Evolutionary conservation across 805 yeast genomes (phyloP), one percentile per base, ranked within the genome.

Genomic region (Ogataea salicorniae): DNA sequence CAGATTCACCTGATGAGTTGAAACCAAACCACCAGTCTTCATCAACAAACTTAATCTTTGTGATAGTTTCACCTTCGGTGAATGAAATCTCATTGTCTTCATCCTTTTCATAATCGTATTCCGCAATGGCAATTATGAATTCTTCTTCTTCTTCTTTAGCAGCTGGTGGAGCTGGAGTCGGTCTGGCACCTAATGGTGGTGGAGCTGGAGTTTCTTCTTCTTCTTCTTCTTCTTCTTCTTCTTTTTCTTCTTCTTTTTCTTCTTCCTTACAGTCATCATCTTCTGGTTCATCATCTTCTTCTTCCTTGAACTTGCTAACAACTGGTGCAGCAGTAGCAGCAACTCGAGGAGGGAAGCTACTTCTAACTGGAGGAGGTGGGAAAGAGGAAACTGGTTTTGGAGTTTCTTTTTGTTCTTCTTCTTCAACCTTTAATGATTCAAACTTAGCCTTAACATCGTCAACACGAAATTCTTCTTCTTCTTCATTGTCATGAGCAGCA

Each of bases 81-180:
- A 87, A 77, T 0, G 74, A 74, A 44, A 87, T 78, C 63, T 87
- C 95, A 57, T 86, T 84, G 46, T 83, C 91, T 58, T 85, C 95
- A 51, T 80, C 88, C 58, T 81, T 79, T 54, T 73, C 83, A 54
- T 84, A 85, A 50, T 85, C 94, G 64, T 89, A 94, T 60, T 83
- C 84, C 5, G 94, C 98, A 50, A 79, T 63, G 2, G 97, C 99
- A 13, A 15, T 26, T 44, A 39, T 44, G 18, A 54, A 44, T 20
- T 37, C 50, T 34, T 62, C 51, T 17, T 55, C 55, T 15, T 54
- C 53, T 45, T 53, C 59, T 34, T 37, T 43, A 29, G 39, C 57
- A 26, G 64, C 52, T 39, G 50, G 64, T 46, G 47, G 46, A 15
- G 49, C 41, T 35, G 47, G 44, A 7, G 39, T 43, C 7, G 47